These are phyloP conservation scores for Scutellaria galericulata DNA, from an alignment of 257 asterid species.

Conservation along the genomic window DNA sequence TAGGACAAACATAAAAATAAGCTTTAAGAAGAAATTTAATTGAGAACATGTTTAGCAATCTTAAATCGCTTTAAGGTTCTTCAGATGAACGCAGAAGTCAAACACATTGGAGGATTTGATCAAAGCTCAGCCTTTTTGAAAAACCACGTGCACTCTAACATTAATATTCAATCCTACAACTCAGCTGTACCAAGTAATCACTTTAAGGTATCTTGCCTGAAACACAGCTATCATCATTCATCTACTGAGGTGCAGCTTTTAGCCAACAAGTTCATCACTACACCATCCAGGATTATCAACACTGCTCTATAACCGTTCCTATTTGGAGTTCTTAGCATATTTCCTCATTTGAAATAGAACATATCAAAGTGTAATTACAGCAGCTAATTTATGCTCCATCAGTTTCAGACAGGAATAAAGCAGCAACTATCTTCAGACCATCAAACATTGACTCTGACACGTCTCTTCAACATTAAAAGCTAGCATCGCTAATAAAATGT, in stretches of 20 bases:
- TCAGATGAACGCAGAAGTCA: slow-evolving; percentile 9
- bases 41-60: slow-evolving; percentile 5
- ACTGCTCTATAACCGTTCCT: not conserved
- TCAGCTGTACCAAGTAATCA: slow-evolving; percentile 14
- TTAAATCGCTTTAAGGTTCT: slow-evolving; percentile 6
- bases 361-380: not conserved
- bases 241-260: no score
- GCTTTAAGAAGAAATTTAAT: not conserved
- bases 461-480: slow-evolving; percentile 2
- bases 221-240: not conserved
- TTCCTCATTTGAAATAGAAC: not conserved
- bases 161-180: slow-evolving; percentile 2
- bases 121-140: not conserved
- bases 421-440: not conserved
- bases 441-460: not conserved
- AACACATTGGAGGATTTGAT: not conserved
- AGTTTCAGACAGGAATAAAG: slow-evolving; percentile 14
- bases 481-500: not conserved
- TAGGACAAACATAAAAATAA: slow-evolving; percentile 10
- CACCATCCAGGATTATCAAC: not conserved
- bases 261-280: not conserved
- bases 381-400: not conserved
- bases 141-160: not conserved
- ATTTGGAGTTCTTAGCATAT: slow-evolving; percentile 2
- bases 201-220: not conserved